Evolutionary conservation across 2,329 filamentous ascomycete genomes (phyloP).

Genomic region (Clathrospora elynae): DNA sequence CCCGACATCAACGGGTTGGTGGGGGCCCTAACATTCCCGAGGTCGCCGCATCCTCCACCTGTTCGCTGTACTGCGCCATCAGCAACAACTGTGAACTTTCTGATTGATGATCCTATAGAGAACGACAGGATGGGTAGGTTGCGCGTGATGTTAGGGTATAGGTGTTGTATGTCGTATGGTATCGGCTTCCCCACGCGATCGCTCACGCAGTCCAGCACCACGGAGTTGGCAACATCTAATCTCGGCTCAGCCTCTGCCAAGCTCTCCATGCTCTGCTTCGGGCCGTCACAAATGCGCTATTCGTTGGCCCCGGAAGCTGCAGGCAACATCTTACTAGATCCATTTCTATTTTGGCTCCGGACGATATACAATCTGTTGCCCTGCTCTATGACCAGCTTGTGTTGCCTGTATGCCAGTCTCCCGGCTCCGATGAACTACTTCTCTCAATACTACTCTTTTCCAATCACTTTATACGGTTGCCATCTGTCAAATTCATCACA

Average conservation of each 20-base stretch:
- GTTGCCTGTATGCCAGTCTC: slow-evolving; percentile 8
- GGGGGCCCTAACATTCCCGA: too few species aligned
- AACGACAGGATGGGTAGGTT: too few species aligned
- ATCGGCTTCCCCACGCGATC: too few species aligned
- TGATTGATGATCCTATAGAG: too few species aligned
- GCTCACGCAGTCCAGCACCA: background rate
- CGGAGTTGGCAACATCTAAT: slow-evolving; percentile 9
- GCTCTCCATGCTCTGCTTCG: slow-evolving; percentile 11
- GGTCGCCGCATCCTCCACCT: too few species aligned
- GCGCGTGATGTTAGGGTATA: too few species aligned
- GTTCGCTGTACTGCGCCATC: too few species aligned
- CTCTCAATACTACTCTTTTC: slow-evolving; percentile 15
- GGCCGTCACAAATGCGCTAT: slow-evolving; percentile 18
- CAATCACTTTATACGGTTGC: slow-evolving; percentile 12
- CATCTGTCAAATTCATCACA: slow-evolving; percentile 10
- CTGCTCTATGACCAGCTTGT: slow-evolving; percentile 22
- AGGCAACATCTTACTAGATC: slow-evolving; percentile 13
- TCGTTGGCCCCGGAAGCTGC: slow-evolving; percentile 18
- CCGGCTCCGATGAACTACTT: slow-evolving; percentile 15
- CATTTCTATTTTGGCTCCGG: slow-evolving; percentile 30
- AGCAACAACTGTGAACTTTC: too few species aligned
- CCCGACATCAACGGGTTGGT: too few species aligned
- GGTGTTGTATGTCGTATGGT: too few species aligned
- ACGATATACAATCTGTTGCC: slow-evolving; percentile 22
- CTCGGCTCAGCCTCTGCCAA: slow-evolving; percentile 14